Conservation (phyloP, 2,329 filamentous ascomycete genomes). For the Pezicula radicicola region DNA sequence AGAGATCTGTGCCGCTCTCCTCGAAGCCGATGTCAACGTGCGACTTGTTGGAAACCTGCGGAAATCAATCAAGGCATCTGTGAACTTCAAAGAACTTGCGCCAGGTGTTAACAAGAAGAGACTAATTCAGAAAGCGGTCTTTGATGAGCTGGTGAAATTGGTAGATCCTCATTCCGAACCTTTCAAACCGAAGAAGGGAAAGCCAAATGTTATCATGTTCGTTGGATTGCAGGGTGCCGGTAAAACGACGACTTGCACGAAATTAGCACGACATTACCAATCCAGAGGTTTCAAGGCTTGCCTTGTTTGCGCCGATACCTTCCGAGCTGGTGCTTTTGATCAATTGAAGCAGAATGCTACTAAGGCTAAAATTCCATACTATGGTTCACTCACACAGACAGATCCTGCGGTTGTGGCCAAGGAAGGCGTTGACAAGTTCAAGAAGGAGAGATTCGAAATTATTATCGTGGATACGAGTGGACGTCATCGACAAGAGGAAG, state of each 20-base stretch:
- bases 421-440: conserved; percentile 98
- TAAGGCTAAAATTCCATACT: conserved; percentile 98
- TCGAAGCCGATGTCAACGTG: conserved; percentile 97
- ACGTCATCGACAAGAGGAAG: conserved; percentile 89
- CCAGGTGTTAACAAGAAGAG: conserved; percentile 97
- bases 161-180: conserved; percentile 94
- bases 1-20: conserved; percentile 91
- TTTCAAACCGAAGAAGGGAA: conserved; percentile 96
- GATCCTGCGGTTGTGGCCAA: conserved; percentile 89
- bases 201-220: conserved; percentile 98
- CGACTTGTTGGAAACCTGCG: conserved; percentile 86
- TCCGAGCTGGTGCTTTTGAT: conserved; percentile 96
- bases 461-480: conserved; percentile 98
- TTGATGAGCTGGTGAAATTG: conserved; percentile 91
- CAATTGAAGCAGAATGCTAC: conserved; percentile 98
- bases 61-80: conserved; percentile 84
- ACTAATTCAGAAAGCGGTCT: conserved; percentile 95
- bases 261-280: conserved; percentile 92
- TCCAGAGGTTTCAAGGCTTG: conserved; percentile 89
- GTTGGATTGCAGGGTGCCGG: conserved; percentile 96
- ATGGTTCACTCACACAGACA: conserved; percentile 92
- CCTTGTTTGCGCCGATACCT: conserved; percentile 95
- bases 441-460: conserved; percentile 96
- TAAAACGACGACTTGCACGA: conserved; percentile 98
- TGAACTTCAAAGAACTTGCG: conserved; percentile 93